Conservation (phyloP, 352 stramenopile species). For the Pythium phragmiticola region DNA sequence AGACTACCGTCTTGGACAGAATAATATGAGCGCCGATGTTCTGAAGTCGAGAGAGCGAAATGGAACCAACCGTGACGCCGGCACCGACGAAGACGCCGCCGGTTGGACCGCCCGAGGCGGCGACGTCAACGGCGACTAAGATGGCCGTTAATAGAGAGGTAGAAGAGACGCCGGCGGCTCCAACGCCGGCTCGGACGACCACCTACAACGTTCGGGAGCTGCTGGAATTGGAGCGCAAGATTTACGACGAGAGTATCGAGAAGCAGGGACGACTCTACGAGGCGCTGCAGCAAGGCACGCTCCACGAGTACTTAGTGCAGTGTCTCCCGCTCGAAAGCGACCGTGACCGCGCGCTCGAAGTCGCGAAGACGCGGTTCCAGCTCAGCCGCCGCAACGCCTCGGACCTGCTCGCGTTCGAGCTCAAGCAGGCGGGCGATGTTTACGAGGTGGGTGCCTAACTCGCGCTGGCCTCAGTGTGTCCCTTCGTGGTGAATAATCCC, state of each 20-base stretch:
- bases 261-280: conserved; percentile 48
- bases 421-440: conserved; percentile 69
- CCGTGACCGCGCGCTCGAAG: conserved; percentile 42
- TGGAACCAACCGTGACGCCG: background rate
- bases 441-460: conserved; percentile 26
- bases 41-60: background rate
- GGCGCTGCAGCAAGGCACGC: conserved; percentile 39
- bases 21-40: background rate
- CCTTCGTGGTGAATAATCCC: background rate
- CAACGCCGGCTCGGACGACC: background rate
- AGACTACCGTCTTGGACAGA: conserved; percentile 6
- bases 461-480: background rate
- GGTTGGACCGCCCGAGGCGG: background rate
- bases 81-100: background rate
- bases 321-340: conserved; percentile 62
- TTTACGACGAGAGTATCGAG: conserved; percentile 86
- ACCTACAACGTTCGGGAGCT: conserved; percentile 65
- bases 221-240: conserved; percentile 75
- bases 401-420: conserved; percentile 72
- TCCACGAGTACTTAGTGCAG: conserved; percentile 62
- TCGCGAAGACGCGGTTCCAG: conserved; percentile 49
- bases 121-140: background rate
- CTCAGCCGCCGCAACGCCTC: conserved; percentile 53
- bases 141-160: background rate
- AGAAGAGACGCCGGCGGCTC: background rate